phyloP scores from a whole-genome alignment of 768 basidiomycete genomes.

The Boletellus ananas region DNA sequence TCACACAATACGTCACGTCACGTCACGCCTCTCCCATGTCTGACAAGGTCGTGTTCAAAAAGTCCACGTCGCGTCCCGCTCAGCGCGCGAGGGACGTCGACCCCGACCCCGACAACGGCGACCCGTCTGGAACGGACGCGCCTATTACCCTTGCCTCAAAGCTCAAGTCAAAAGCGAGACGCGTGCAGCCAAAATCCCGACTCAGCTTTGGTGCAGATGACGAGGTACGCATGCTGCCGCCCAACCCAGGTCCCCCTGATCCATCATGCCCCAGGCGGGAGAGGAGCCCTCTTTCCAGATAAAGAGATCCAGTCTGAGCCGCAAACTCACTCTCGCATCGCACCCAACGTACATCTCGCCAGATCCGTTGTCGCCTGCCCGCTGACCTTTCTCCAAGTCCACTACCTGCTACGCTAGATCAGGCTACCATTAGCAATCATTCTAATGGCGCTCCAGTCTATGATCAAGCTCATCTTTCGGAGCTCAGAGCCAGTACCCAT shows the following conservation, averaged over 20 bases:
- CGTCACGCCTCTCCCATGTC: slow-evolving; percentile 11
- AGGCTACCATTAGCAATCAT: slow-evolving; percentile 46
- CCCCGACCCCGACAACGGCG: slow-evolving; percentile 28
- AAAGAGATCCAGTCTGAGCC: slow-evolving; percentile 76
- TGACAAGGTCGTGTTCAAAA: slow-evolving; percentile 40
- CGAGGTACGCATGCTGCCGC: slow-evolving; percentile 46
- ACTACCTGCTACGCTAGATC: slow-evolving; percentile 48
- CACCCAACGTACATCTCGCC: slow-evolving; percentile 44
- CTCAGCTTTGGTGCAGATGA: slow-evolving; percentile 75
- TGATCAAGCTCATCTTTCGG: slow-evolving; percentile 65
- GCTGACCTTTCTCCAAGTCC: slow-evolving; percentile 25
- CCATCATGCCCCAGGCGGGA: slow-evolving; percentile 44
- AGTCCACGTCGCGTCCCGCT: slow-evolving; percentile 38
- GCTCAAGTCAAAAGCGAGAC: slow-evolving; percentile 69
- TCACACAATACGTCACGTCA: slow-evolving; percentile 27
- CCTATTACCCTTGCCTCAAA: slow-evolving; percentile 61
- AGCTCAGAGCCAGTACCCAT: slow-evolving; percentile 76
- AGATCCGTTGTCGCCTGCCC: not conserved
- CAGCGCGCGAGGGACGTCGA: slow-evolving; percentile 39
- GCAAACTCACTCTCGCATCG: slow-evolving; percentile 55
- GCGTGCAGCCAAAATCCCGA: slow-evolving; percentile 58
- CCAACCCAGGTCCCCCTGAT: slow-evolving; percentile 13
- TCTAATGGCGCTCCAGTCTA: slow-evolving; percentile 58
- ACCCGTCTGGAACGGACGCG: slow-evolving; percentile 31
- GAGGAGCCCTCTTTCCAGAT: slow-evolving; percentile 68